Conservation (phyloP, 306 rosid genomes). For the Prunus persica region DNA sequence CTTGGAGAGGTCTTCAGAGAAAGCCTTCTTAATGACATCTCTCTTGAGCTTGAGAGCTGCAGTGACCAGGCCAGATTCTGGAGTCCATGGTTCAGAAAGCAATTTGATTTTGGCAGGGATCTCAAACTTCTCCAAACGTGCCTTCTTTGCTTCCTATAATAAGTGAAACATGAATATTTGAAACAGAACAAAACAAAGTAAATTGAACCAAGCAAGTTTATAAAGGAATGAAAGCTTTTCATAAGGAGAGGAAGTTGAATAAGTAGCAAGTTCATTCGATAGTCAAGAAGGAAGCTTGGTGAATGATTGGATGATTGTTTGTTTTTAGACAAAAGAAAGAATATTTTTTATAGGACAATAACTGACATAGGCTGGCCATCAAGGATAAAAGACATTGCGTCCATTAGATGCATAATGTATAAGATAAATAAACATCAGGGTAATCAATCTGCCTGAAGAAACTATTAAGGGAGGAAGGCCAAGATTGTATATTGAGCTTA, state of each 20-base stretch:
- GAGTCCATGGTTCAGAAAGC: conserved; percentile 78
- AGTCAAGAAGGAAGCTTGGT: no score
- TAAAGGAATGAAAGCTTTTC: no score
- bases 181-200: not conserved
- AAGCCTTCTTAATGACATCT: conserved; percentile 68
- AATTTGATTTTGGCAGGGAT: conserved; percentile 75
- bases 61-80: conserved; percentile 85
- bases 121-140: conserved; percentile 77
- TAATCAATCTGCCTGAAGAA: no score
- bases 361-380: no score
- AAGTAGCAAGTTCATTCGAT: no score
- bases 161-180: not conserved
- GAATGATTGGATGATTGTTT: no score
- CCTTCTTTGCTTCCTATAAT: conserved; percentile 81
- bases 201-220: not conserved
- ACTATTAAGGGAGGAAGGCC: not conserved
- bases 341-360: no score
- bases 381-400: no score
- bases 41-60: conserved; percentile 96
- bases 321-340: no score
- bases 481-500: not conserved
- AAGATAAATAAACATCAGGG: no score
- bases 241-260: no score
- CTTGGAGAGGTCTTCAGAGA: conserved; percentile 57
- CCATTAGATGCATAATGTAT: no score